Conservation (phyloP, 441 rosid genomes). For the Arabidopsis lyrata region DNA sequence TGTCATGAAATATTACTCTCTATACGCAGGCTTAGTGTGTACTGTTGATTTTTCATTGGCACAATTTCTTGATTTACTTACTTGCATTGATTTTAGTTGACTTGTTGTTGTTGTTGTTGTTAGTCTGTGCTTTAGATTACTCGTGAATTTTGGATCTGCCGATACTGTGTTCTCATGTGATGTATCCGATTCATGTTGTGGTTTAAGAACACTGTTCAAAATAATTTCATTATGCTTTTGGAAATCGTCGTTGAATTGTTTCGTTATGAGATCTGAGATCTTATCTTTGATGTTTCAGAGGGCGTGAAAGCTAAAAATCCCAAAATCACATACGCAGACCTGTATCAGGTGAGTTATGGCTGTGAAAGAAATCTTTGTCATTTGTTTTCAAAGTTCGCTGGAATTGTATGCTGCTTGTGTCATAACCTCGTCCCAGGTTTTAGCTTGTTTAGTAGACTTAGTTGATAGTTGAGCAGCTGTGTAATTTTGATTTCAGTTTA, state of each 20-base stretch:
- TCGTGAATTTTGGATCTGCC: neutral
- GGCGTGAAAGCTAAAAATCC: constrained; percentile 83
- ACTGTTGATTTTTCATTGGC: neutral
- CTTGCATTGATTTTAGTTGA: constrained; percentile 16
- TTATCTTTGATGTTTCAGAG: constrained; percentile 56
- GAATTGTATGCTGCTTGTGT: neutral
- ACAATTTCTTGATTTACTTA: neutral
- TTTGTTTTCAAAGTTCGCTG: neutral
- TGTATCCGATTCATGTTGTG: neutral
- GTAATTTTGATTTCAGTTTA: neutral
- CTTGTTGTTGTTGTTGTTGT: no score
- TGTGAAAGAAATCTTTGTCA: neutral
- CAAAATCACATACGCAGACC: constrained; percentile 83
- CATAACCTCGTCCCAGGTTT: neutral
- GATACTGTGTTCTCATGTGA: neutral
- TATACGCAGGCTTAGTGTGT: neutral
- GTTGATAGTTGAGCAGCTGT: neutral
- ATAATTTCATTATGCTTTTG: neutral
- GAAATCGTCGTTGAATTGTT: constrained; percentile 7
- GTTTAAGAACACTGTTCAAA: neutral
- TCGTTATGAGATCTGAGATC: constrained; percentile 24
- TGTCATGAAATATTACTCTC: neutral
- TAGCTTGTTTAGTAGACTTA: neutral
- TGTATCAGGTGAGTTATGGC: constrained; percentile 66
- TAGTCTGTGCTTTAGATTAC: neutral